phyloP scores from a whole-genome alignment of 768 basidiomycete species.

The Imleria badia region DNA sequence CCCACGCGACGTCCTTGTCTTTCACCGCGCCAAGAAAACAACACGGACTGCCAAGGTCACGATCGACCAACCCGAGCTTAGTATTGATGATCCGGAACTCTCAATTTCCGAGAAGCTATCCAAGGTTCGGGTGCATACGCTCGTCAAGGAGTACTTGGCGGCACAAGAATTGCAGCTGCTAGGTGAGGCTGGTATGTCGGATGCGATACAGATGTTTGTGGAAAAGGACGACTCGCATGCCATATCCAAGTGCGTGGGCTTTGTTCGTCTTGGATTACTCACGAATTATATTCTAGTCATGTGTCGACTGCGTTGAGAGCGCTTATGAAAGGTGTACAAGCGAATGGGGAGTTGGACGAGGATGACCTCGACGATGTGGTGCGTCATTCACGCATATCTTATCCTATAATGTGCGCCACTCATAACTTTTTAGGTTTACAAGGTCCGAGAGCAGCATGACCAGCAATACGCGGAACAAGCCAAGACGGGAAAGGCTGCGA shows the following conservation, averaged over 20 bases:
- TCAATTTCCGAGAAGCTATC: slow-evolving; percentile 70
- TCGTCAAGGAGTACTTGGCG: slow-evolving; percentile 88
- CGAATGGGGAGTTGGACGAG: slow-evolving; percentile 67
- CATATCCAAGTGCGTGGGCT: slow-evolving; percentile 70
- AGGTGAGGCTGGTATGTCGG: slow-evolving; percentile 86
- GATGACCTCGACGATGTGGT: slow-evolving; percentile 76
- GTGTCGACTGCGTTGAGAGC: slow-evolving; percentile 57
- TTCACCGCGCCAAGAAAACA: slow-evolving; percentile 76
- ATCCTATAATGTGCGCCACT: background rate
- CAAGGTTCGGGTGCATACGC: slow-evolving; percentile 80
- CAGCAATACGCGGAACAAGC: slow-evolving; percentile 55
- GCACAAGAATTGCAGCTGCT: slow-evolving; percentile 93
- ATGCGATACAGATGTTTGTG: slow-evolving; percentile 93
- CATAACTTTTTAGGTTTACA: slow-evolving; percentile 47
- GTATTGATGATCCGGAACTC: slow-evolving; percentile 74
- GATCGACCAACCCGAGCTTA: slow-evolving; percentile 76
- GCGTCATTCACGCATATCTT: slow-evolving; percentile 18
- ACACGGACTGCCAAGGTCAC: slow-evolving; percentile 50
- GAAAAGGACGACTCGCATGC: slow-evolving; percentile 97
- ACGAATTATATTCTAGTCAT: slow-evolving; percentile 47
- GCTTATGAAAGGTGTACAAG: slow-evolving; percentile 67
- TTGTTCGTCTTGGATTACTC: background rate
- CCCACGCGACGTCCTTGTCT: slow-evolving; percentile 89
- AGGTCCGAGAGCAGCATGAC: slow-evolving; percentile 71
- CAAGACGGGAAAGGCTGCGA: slow-evolving; percentile 37